These are phyloP conservation scores for Acanthamoeba healyi DNA, from an alignment of 208 protist species.

Conservation along the genomic window DNA sequence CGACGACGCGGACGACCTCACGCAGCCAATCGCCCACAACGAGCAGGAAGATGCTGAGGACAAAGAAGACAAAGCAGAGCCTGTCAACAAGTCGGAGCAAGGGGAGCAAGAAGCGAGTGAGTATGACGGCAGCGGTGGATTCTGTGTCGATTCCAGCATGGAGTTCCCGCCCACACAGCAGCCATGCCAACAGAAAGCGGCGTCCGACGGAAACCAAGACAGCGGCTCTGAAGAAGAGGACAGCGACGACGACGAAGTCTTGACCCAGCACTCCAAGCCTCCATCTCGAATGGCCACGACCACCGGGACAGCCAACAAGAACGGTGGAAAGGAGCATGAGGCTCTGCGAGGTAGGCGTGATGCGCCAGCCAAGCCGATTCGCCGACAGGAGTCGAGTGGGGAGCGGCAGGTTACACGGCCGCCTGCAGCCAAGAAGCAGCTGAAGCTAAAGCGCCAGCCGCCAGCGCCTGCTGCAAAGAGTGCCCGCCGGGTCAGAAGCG, in stretches of 20 bases:
- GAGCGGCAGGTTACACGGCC: too few species aligned
- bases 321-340: neutral
- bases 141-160: neutral
- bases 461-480: too few species aligned
- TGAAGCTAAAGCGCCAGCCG: too few species aligned
- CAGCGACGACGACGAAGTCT: too few species aligned
- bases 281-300: too few species aligned
- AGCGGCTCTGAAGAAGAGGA: neutral
- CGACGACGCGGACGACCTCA: neutral
- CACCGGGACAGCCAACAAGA: neutral
- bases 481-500: too few species aligned
- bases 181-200: too few species aligned
- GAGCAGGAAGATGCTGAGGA: neutral
- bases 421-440: too few species aligned
- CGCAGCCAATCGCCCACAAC: neutral
- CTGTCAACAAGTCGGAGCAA: neutral
- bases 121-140: neutral
- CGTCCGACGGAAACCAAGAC: neutral
- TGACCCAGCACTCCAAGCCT: neutral
- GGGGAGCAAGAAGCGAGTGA: neutral
- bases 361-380: too few species aligned
- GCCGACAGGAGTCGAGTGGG: too few species aligned
- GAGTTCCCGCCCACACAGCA: too few species aligned
- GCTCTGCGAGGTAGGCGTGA: neutral
- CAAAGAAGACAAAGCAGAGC: neutral